phyloP scores from a whole-genome alignment of 208 protist genomes.

The Trypanosomatidae sp. region DNA sequence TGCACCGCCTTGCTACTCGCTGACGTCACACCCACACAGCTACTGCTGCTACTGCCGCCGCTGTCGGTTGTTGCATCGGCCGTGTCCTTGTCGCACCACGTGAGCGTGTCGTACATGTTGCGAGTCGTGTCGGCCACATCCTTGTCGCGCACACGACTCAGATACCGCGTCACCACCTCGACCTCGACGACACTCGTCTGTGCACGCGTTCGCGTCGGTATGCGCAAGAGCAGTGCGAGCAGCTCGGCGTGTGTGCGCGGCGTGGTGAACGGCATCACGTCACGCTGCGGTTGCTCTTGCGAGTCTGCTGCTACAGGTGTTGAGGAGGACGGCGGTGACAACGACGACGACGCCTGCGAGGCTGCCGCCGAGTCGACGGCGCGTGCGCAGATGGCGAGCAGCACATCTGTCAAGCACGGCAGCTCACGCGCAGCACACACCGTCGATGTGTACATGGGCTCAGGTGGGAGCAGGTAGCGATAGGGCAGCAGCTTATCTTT shows the following conservation, averaged over 20 bases:
- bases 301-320: too few relatives aligned
- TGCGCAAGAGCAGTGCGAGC: slow-evolving; percentile 9
- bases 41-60: too few relatives aligned
- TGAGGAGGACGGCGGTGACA: too few relatives aligned
- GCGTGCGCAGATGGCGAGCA: neutral
- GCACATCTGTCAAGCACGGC: neutral
- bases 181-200: slow-evolving; percentile 67
- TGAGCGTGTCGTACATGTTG: too few relatives aligned
- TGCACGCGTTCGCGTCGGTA: slow-evolving; percentile 33
- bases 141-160: too few relatives aligned
- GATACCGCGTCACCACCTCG: slow-evolving; percentile 57
- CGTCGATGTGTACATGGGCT: slow-evolving; percentile 62
- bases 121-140: too few relatives aligned
- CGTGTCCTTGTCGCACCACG: too few relatives aligned
- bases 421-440: neutral
- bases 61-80: too few relatives aligned
- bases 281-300: too few relatives aligned
- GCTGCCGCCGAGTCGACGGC: neutral
- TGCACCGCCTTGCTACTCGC: slow-evolving; percentile 12
- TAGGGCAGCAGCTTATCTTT: slow-evolving; percentile 42
- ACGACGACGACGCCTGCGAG: neutral
- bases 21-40: too few relatives aligned
- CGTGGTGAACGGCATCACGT: slow-evolving; percentile 5
- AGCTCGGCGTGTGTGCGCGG: slow-evolving; percentile 19
- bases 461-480: slow-evolving; percentile 55